Evolutionary conservation across 257 asterid species (phyloP), one percentile per base, ranked within the genome.

Genomic region (Ehretia macrophylla): DNA sequence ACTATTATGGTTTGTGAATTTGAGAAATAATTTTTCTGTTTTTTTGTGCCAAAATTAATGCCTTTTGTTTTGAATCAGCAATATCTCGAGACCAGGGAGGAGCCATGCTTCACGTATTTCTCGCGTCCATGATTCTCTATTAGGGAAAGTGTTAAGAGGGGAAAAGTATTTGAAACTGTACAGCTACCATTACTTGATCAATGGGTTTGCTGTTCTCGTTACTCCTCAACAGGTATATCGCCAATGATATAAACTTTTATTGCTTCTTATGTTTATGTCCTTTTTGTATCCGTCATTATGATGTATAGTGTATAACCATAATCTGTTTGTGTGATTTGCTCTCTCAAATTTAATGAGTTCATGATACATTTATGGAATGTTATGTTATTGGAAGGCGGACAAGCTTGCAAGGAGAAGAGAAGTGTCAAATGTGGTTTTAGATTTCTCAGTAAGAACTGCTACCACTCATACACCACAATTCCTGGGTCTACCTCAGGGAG

Each of bases 391-490:
- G 63, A 81, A 93, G 99, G 99, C 97, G 39, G 78, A 70, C 50
- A 85, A 77, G 85, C 89, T 93, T 22, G 80, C 88, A 17, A 74
- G 67, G 66, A 86, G 95, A 71, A 69, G 67, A 56, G 99, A 85
- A 71, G 94, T 93, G 66, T 79, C 83, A 21, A 85, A 84, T 61
- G 95, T 93, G 69, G 86, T 73, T 5, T 69, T 86, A 77, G 99
- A 93, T 77, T 93, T 77, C 86, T 77, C 96, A 1, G 90, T 89
- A 0, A 77, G 96, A 72, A 85, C 94, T 4, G 95, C 89, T 20
- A 93, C 97, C 27, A 93, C 99, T 14, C 95, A 93, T 68, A 93
- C 99, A 23, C 99, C 99, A 4, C 90, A 89, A 71, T 93, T 93
- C 72, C 87, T 89, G 51, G 99, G 97, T 65, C 84, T 93, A 51